phyloP scores from a whole-genome alignment of 1,284 basidiomycete species.

The Ustilago esculenta region DNA sequence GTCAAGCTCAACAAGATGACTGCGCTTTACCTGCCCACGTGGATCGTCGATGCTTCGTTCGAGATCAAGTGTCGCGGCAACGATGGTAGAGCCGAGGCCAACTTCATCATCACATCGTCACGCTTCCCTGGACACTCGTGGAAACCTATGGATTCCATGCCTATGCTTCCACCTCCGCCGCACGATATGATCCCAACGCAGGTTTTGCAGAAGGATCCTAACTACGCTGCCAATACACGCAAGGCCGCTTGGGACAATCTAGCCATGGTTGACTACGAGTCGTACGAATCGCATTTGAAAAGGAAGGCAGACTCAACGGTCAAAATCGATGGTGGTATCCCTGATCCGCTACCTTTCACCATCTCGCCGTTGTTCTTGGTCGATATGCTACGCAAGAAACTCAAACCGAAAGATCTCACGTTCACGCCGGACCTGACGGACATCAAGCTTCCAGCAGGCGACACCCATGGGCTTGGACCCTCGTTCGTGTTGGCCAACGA shows the following conservation, averaged over 20 bases:
- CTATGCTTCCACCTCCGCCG: conserved; percentile 34
- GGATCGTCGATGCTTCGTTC: conserved; percentile 44
- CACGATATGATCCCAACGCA: conserved; percentile 21
- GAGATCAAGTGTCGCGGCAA: conserved; percentile 45
- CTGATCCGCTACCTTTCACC: conserved; percentile 38
- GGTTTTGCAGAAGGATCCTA: conserved; percentile 12
- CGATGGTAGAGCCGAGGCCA: conserved; percentile 38
- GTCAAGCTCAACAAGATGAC: conserved; percentile 36
- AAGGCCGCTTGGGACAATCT: conserved; percentile 23
- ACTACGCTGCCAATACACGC: neutral
- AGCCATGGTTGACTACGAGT: conserved; percentile 38
- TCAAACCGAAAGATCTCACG: conserved; percentile 30
- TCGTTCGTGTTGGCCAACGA: conserved; percentile 20
- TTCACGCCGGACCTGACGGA: conserved; percentile 27
- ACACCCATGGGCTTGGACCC: conserved; percentile 20
- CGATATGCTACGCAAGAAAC: conserved; percentile 29
- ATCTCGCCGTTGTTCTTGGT: conserved; percentile 44
- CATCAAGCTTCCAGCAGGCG: conserved; percentile 20
- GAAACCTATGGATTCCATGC: conserved; percentile 46
- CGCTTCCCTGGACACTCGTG: conserved; percentile 44
- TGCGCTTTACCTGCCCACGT: conserved; percentile 41
- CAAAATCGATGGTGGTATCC: conserved; percentile 38
- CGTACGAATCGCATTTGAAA: conserved; percentile 26
- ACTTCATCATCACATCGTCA: conserved; percentile 21
- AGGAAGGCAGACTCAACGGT: conserved; percentile 6